Evolutionary conservation across 2,329 filamentous ascomycete species (phyloP), one percentile per base, ranked within the genome.

Genomic region (Trichophyton mentagrophytes): DNA sequence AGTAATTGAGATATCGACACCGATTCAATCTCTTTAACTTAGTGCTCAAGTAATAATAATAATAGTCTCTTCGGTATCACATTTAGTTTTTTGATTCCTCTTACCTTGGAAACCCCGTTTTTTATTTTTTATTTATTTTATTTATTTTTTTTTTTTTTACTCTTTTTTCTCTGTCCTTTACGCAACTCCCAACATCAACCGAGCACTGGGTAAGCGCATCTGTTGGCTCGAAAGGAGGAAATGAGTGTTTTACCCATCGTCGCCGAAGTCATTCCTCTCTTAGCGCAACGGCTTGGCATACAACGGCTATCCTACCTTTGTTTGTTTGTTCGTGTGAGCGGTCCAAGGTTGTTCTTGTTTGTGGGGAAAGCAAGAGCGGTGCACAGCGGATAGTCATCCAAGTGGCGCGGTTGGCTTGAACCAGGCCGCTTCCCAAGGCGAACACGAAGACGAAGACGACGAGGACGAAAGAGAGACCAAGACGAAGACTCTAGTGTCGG

Each of bases 251-350:
- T 53, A 25, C 22, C 33, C 9, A 38, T 47, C 33, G 11, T 47
- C 3, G 15, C 15, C n/a, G 2, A 44, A 44, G n/a, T 44, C 46
- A 53, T 15, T 6, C 49, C 17, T 25, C 49, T 33, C n/a, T 30
- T 53, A 53, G 49, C 27, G 49, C 49, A 38, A 53, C 49, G 49
- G 49, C 49, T 53, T 53, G 49, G 49, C 49, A 53, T 15, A 33
- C 25, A 53, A 53, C 49, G 49, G 49, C 49, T 53, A 27, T 53
- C 49, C 49, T 53, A n/a, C 22, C 49, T 53, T 30, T 53, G 17
- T 51, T 51, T 51, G 46, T 49, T 22, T 49, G 47, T 53, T 53
- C 47, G 47, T 53, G 49, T 53, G 22, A 33, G 27, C 49, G 49
- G 49, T n/a, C 27, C 33, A 38, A 38, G 33, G 33, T 38, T 38